Percentiles rank a stretch among this genome's conserved stretches.
phyloP scores from a whole-genome alignment of 208 protist genomes.

The Angomonas ambiguus region DNA sequence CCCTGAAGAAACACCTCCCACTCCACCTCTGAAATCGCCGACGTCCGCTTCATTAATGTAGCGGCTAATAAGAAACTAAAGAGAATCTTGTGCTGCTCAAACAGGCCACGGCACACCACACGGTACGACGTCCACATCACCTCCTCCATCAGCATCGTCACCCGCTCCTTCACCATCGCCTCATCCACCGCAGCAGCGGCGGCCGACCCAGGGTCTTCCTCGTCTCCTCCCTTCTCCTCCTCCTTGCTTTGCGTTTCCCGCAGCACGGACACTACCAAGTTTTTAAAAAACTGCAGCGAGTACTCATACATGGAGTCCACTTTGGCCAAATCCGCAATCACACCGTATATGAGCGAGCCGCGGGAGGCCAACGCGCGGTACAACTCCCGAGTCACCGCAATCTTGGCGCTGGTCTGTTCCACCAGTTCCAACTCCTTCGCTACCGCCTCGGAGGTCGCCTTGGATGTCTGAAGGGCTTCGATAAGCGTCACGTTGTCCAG shows the following conservation, averaged over 20 bases:
- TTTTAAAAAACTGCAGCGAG: conserved; percentile 90
- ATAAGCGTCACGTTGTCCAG: conserved; percentile 95
- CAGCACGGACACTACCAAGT: conserved; percentile 86
- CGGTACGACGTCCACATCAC: conserved; percentile 85
- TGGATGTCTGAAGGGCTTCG: conserved; percentile 88
- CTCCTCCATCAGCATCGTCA: conserved; percentile 69
- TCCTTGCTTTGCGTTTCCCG: conserved; percentile 32
- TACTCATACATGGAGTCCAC: conserved; percentile 94
- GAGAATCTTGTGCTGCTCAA: conserved; percentile 92
- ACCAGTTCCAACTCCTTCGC: conserved; percentile 82
- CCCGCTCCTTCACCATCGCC: conserved; percentile 38
- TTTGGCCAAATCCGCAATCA: conserved; percentile 84
- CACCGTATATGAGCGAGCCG: conserved; percentile 94
- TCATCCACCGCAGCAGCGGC: conserved; percentile 20
- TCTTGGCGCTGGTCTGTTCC: conserved; percentile 91
- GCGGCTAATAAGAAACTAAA: conserved; percentile 91
- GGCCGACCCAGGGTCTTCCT: conserved; percentile 19
- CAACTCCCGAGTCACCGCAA: conserved; percentile 85
- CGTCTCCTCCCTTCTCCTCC: conserved; percentile 14
- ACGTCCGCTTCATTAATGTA: conserved; percentile 62
- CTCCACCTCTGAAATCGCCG: conserved; percentile 57
- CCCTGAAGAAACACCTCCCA: conserved; percentile 87
- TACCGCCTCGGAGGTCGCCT: conserved; percentile 90
- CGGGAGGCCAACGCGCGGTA: conserved; percentile 91
- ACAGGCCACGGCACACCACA: conserved; percentile 93